Evolutionary conservation across 371 early-diverging fungal species (phyloP), one percentile per base, ranked within the genome.

Genomic region (Mortierella sp.): DNA sequence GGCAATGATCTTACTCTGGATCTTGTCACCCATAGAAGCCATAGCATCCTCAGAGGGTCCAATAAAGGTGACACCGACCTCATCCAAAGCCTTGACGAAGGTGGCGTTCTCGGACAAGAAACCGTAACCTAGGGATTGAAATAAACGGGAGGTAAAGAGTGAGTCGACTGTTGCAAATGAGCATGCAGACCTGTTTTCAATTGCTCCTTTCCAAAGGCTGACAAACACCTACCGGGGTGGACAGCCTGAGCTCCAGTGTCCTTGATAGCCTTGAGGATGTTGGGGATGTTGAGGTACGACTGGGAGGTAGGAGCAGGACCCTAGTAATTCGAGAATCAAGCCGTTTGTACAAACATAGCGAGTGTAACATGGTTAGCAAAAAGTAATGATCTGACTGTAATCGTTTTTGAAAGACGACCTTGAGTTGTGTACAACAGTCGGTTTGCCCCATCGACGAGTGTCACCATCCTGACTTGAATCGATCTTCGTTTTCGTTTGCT

Each of bases 11-110:
- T 97, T 97, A 79, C 90, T 90, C 86, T 93, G 92, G 77, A 97
- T 96, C 91, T 99, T 99, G 92, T 98, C 98, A 78, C 99, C 99
- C 96, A 99, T 97, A 52, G 93, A 92, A 14, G 94, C 94, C 92
- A 99, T 98, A 54, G 97, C 94, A 57, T 91, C 88, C 72, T 93
- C 92, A 3, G 88, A 88, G 45, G 97, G 97, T 14, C 97, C 97
- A 80, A 97, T 96, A 80, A 96, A 97, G 52, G 90, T 88, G 48
- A 96, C 94, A 31, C 94, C 94, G 9, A 90, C 92, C 8, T 91
- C 86, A 57, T 91, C 91, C 48, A 96, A 91, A 54, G 91, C 89
- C 84, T 94, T 90, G 42, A 94, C 95, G 90, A 97, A 97, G 70
- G 90, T 84, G 1, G 94, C 89, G 81, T 96, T 97, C 85, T 97